These are phyloP conservation scores for Xylaria sp. DNA, from an alignment of 2,329 filamentous ascomycete genomes.

Conservation along the genomic window DNA sequence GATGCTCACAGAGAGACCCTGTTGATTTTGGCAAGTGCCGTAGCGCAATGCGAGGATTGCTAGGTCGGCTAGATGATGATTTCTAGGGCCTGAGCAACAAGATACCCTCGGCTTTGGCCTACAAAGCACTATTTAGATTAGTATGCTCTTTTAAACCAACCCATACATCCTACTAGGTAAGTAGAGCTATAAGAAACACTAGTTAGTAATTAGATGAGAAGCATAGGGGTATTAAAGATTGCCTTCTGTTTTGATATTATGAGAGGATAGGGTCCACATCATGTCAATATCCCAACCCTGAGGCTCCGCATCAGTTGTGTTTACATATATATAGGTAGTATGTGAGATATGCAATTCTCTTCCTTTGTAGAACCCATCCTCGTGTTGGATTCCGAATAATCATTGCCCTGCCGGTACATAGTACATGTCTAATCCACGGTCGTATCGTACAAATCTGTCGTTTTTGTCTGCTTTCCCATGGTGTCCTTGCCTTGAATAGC, in stretches of 20 bases:
- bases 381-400: neutral
- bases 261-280: neutral
- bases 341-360: neutral
- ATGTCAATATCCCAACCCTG: neutral
- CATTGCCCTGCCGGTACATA: slow-evolving; percentile 13
- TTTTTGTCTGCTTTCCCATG: neutral
- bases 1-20: neutral
- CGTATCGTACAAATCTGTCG: slow-evolving; percentile 32
- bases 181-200: neutral
- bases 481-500: neutral
- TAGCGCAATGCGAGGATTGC: neutral
- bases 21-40: neutral
- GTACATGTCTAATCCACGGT: slow-evolving; percentile 27
- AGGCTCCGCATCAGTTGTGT: slow-evolving; percentile 11
- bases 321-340: slow-evolving; percentile 23
- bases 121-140: neutral
- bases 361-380: slow-evolving; percentile 7
- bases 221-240: slow-evolving; percentile 3
- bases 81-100: too few species aligned
- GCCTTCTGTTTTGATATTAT: slow-evolving; percentile 1
- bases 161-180: too few species aligned
- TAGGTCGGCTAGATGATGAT: too few species aligned
- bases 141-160: neutral
- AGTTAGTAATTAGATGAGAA: neutral
- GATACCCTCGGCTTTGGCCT: neutral